Evolutionary conservation across 148 eudicot genomes (phyloP), one percentile per base, ranked within the genome.

Genomic region (Spergularia bocconei): DNA sequence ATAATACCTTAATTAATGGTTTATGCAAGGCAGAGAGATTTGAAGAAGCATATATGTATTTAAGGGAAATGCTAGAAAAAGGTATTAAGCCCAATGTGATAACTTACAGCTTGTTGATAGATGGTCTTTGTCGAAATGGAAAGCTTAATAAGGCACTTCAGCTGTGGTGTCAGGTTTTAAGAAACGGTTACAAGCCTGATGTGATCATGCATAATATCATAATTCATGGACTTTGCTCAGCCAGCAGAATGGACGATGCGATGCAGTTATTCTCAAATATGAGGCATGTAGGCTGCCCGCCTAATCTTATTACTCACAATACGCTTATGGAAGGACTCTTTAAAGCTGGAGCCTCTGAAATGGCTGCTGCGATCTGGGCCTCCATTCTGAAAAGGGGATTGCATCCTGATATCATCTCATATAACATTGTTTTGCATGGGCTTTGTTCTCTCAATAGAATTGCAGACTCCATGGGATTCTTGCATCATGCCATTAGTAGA

Each of bases 291-390:
- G 82, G 79, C 8, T 86, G 88, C 81, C 73, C 77, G 25, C 93
- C 98, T 29, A 91, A 90, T 84, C 95, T 91, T 71, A 91, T 89
- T 68, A 90, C 97, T 47, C 83, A 88, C 78, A 93, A 93, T 76
- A 91, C 95, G 21, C 84, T 91, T 11, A 90, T 93, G 98, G 87
- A 90, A 67, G 98, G 98, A 55, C 87, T 93, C 60, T 93, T 82
- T 82, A 87, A 88, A 86, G 68, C 61, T 16, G 79, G 86, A 33
- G 88, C 92, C 59, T 84, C 86, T 44, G 57, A 61, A 69, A 90
- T 76, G 79, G 98, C 93, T n/a, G 83, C 53, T 50, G 91, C 73
- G 19, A 71, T 90, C 73, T 94, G 98, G 98, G 89, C 86, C 63
- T 85, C 81, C 69, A 88, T 91, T 63, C 79, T 90, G 60, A 82